These are phyloP conservation scores for Blechomonas ayalai DNA, from an alignment of 208 protist genomes.

Conservation along the genomic window DNA sequence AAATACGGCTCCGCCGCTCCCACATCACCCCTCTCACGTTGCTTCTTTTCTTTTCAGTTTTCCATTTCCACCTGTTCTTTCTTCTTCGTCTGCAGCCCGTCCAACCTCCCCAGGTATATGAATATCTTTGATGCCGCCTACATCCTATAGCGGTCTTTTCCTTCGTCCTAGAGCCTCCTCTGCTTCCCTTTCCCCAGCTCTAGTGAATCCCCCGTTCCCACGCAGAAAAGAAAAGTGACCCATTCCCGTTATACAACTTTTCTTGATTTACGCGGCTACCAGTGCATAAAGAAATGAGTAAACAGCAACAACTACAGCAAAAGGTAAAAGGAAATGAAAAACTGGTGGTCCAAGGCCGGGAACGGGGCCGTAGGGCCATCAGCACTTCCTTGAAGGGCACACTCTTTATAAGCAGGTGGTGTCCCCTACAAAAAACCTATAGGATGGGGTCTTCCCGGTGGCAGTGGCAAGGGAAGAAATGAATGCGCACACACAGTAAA, in stretches of 20 bases:
- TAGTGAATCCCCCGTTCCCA: constrained; percentile 2
- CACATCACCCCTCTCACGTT: too few relatives aligned
- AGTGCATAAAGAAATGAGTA: constrained; percentile 3
- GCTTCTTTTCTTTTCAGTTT: constrained; percentile 1
- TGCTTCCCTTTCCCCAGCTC: background rate
- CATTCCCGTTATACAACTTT: constrained; percentile 7
- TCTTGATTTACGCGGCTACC: background rate
- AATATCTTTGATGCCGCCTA: too few relatives aligned
- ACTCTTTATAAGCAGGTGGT: too few relatives aligned
- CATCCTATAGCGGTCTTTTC: background rate
- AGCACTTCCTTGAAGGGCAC: too few relatives aligned
- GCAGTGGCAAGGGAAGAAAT: too few relatives aligned
- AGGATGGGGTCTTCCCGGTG: too few relatives aligned
- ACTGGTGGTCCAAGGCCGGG: background rate
- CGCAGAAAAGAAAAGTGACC: constrained; percentile 7
- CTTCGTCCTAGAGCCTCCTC: background rate
- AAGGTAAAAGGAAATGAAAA: constrained; percentile 3
- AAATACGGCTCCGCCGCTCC: too few relatives aligned
- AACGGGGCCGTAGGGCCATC: too few relatives aligned
- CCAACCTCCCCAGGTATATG: too few relatives aligned
- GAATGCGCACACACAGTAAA: too few relatives aligned
- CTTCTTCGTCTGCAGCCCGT: background rate
- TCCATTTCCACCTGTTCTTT: background rate
- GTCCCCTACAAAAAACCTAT: too few relatives aligned
- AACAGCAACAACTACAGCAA: constrained; percentile 8